These are phyloP conservation scores for Agroathelia rolfsii DNA, from an alignment of 1,284 basidiomycete genomes.

Conservation along the genomic window DNA sequence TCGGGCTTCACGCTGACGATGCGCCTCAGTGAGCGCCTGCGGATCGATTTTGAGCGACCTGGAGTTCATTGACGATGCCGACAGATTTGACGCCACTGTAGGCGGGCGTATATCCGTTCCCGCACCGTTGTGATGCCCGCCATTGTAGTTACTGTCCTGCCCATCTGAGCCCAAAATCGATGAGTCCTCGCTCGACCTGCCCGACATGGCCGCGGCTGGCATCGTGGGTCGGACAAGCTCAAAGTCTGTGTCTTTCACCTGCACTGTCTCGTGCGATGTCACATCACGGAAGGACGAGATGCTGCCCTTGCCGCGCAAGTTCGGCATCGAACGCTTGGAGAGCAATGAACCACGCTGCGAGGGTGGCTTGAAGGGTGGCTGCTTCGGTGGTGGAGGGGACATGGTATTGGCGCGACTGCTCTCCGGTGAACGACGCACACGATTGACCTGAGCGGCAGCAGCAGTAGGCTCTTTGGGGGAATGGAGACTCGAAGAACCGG, in stretches of 20 bases:
- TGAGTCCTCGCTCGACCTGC: constrained; percentile 49
- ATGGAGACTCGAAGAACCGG: constrained; percentile 1
- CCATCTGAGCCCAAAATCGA: constrained; percentile 21
- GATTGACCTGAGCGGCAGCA: too few relatives aligned
- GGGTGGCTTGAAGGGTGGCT: constrained; percentile 17
- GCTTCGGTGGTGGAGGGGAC: constrained; percentile 18
- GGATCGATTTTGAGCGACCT: constrained; percentile 16
- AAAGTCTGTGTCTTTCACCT: constrained; percentile 72
- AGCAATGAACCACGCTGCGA: constrained; percentile 34
- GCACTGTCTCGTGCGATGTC: constrained; percentile 38
- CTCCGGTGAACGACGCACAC: constrained; percentile 16
- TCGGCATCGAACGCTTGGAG: constrained; percentile 49
- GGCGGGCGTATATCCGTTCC: constrained; percentile 10
- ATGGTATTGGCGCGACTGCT: background rate
- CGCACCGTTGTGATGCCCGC: constrained; percentile 17
- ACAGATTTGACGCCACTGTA: constrained; percentile 5
- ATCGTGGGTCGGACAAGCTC: constrained; percentile 59
- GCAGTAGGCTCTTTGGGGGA: constrained; percentile 14
- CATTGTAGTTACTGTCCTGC: constrained; percentile 21
- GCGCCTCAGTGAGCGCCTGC: constrained; percentile 43
- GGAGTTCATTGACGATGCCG: constrained; percentile 12
- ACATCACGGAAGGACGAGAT: constrained; percentile 25
- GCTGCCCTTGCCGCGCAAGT: constrained; percentile 36
- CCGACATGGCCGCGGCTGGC: constrained; percentile 29
- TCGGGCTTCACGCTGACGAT: constrained; percentile 62